Percentiles rank a stretch among this genome's conserved stretches.
These are phyloP conservation scores for Talaromyces trachyspermus DNA, from an alignment of 495 filamentous ascomycete species.

Conservation along the genomic window DNA sequence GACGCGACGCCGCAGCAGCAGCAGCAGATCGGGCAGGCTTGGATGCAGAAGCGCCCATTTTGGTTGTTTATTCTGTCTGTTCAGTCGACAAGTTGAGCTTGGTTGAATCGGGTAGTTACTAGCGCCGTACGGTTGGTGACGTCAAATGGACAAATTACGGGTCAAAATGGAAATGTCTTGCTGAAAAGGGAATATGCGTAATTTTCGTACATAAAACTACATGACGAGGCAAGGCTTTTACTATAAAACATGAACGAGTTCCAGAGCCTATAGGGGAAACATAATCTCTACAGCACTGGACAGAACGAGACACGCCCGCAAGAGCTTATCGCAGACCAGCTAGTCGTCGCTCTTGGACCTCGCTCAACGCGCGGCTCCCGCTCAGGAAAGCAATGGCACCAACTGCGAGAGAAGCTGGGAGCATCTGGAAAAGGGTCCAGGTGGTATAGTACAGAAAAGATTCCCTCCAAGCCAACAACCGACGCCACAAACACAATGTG, in stretches of 20 bases:
- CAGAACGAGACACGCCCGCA: no score
- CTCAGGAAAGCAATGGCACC: slow-evolving; percentile 72
- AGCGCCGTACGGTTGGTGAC: no score
- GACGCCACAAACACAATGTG: slow-evolving; percentile 79
- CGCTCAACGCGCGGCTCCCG: slow-evolving; percentile 83
- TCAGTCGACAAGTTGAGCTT: neutral
- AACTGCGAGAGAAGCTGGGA: slow-evolving; percentile 63
- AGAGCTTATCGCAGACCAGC: slow-evolving; percentile 68
- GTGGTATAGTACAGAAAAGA: slow-evolving; percentile 95
- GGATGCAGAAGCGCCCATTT: slow-evolving; percentile 58
- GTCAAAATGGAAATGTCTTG: no score
- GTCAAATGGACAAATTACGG: no score
- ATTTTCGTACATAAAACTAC: no score
- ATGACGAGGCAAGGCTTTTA: no score
- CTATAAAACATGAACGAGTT: no score
- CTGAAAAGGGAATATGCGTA: no score
- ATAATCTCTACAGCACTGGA: no score
- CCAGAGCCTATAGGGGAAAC: no score
- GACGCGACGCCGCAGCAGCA: slow-evolving; percentile 39
- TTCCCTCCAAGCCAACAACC: slow-evolving; percentile 75
- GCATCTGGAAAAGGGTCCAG: slow-evolving; percentile 88
- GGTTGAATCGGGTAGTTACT: neutral
- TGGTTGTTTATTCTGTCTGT: neutral
- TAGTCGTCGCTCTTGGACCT: slow-evolving; percentile 82
- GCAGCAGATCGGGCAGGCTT: slow-evolving; percentile 53